These are phyloP conservation scores for Rhexocercosporidium sp. DNA, from an alignment of 2,329 filamentous ascomycete genomes.

Conservation along the genomic window DNA sequence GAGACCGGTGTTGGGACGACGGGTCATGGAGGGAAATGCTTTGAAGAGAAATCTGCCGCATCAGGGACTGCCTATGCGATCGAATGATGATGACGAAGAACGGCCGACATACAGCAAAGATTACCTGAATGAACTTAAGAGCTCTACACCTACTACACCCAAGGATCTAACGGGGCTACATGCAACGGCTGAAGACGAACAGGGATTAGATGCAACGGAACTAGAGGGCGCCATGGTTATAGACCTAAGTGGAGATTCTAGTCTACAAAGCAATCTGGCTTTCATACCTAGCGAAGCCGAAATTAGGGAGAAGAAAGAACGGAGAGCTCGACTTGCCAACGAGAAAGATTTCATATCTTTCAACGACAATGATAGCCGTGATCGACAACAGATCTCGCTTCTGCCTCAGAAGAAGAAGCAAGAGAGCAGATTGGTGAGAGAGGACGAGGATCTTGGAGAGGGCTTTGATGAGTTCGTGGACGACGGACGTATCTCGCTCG, in stretches of 20 bases:
- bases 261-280: slow-evolving; percentile 34
- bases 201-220: slow-evolving; percentile 63
- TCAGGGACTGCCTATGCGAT: slow-evolving; percentile 31
- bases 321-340: slow-evolving; percentile 79
- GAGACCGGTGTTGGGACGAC: slow-evolving; percentile 64
- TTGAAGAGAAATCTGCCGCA: slow-evolving; percentile 57
- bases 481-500: slow-evolving; percentile 79
- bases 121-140: slow-evolving; percentile 83
- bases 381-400: slow-evolving; percentile 42
- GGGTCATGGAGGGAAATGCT: slow-evolving; percentile 71
- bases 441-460: slow-evolving; percentile 92
- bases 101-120: slow-evolving; percentile 85
- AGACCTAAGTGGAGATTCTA: slow-evolving; percentile 43
- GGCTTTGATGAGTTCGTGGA: slow-evolving; percentile 93
- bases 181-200: slow-evolving; percentile 53
- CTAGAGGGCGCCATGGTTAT: slow-evolving; percentile 70
- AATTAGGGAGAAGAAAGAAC: slow-evolving; percentile 88
- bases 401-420: slow-evolving; percentile 64
- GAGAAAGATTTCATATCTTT: slow-evolving; percentile 73
- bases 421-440: slow-evolving; percentile 75
- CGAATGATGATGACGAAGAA: slow-evolving; percentile 65
- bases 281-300: slow-evolving; percentile 82
- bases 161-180: slow-evolving; percentile 59
- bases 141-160: slow-evolving; percentile 83
- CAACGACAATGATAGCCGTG: slow-evolving; percentile 54